Evolutionary conservation across 306 rosid species (phyloP).

Genomic region (Adenanthera pavonina): DNA sequence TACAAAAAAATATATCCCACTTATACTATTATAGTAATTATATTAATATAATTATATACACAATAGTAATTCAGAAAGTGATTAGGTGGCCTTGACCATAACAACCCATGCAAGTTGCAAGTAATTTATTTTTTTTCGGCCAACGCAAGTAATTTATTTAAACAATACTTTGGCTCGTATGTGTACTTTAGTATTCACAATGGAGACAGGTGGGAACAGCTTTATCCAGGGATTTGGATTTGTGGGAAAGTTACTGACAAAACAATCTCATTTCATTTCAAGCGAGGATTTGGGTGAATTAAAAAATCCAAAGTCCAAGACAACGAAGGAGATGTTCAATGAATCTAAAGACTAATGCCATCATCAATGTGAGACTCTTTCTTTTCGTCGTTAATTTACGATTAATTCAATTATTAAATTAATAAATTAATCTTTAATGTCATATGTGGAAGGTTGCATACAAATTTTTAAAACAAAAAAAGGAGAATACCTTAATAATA

Average conservation of each 20-base stretch:
- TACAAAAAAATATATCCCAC: neutral
- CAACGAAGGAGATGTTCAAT: constrained; percentile 11
- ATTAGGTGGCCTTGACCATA: neutral
- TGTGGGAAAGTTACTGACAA: neutral
- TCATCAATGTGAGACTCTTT: neutral
- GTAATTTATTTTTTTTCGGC: neutral
- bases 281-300: neutral
- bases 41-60: no score
- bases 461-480: neutral
- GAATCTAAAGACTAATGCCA: neutral
- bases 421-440: neutral
- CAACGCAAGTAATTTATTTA: neutral
- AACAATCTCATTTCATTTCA: neutral
- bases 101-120: neutral
- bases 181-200: neutral
- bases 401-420: neutral
- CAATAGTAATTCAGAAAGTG: neutral
- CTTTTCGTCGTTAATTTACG: neutral
- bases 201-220: constrained; percentile 28
- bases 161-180: neutral
- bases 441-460: neutral
- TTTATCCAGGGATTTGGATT: constrained; percentile 6
- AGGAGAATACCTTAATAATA: neutral
- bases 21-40: neutral
- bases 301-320: neutral